Conservation (phyloP, 352 stramenopile species). For the Globisporangium emineosum region DNA sequence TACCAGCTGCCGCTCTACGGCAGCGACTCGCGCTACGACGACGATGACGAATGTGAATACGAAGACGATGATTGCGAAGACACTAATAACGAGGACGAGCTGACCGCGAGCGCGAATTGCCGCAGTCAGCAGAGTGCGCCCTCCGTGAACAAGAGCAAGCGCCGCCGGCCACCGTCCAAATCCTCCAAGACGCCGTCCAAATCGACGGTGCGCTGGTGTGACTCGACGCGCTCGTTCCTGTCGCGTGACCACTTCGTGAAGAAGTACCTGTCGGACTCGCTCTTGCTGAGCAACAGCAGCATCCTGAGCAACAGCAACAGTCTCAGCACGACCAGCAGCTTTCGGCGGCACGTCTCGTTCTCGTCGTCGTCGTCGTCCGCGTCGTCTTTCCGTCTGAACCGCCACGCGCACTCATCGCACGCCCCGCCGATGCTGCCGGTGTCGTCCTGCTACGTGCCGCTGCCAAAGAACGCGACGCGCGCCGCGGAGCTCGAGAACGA, state of each 20-base stretch:
- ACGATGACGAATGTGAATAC: background rate
- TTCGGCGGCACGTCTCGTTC: background rate
- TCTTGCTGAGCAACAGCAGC: slow-evolving; percentile 14
- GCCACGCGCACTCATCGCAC: background rate
- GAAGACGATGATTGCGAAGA: background rate
- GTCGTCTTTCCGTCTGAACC: slow-evolving; percentile 4
- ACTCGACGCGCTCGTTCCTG: slow-evolving; percentile 14
- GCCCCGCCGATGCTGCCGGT: background rate
- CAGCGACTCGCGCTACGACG: background rate
- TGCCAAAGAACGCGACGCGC: slow-evolving; percentile 2
- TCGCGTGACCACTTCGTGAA: slow-evolving; percentile 14
- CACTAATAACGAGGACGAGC: background rate
- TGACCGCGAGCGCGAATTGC: background rate
- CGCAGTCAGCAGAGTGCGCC: background rate
- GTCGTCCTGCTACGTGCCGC: slow-evolving; percentile 12
- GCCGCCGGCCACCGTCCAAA: background rate
- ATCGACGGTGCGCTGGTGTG: slow-evolving; percentile 2
- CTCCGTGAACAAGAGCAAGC: background rate
- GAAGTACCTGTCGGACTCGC: slow-evolving; percentile 10
- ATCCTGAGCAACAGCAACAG: background rate
- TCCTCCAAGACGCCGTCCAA: background rate
- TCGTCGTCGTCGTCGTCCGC: slow-evolving; percentile 5
- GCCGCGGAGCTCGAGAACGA: slow-evolving; percentile 26
- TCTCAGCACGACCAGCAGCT: background rate
- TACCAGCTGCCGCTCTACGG: slow-evolving; percentile 4